Base-by-base conservation (phyloP, 1,284 basidiomycete genomes). In the Leccinum cinnamomeum region DNA sequence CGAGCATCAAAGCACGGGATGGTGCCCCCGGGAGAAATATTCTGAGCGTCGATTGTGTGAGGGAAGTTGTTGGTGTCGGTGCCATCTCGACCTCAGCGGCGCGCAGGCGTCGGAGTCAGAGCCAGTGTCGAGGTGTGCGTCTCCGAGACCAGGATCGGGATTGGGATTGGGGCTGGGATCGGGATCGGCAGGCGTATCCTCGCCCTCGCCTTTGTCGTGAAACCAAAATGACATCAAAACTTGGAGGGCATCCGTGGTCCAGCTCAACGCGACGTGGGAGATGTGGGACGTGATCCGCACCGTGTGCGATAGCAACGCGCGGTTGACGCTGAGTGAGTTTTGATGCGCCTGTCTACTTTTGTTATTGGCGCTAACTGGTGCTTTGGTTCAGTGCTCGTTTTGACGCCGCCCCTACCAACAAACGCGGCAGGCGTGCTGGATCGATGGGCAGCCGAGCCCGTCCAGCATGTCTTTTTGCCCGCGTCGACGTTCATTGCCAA, bases 281-380 rank as follows among this genome's bases (percentile, higher is more conserved):
- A 95, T 95, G 83, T 99, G 97, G 97, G 96, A 98, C 76, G 84
- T 89, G 53, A 92, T 99, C 63, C 84, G 95, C 62, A 88, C 89
- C 5, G 82, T 98, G 18, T 98, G 97, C 76, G 89, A 88, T 58
- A 97, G 96, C 76, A 90, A 90, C 74, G 83, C 88, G 5, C 84
- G 96, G n/a, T 75, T 99, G 56, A 89, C 89, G 2, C 76, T 97
- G 56, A 90, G 94, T 96, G 62, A 90, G 94, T 94, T 70, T 56
- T 63, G 59, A 76, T 84, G 81, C 55, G 54, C 39, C 16, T 41
- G 11, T 11, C 44, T 16, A 10, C 44, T 20, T 61, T 60, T 35
- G 48, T 44, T 54, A 44, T 44, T 18, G n/a, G n/a, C 41, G 41
- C 41, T 18, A n/a, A 44, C 41, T 64, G 3, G 61, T 65, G 57